phyloP scores from a whole-genome alignment of 176 grass and related monocot genomes.

The Carex kokanica region DNA sequence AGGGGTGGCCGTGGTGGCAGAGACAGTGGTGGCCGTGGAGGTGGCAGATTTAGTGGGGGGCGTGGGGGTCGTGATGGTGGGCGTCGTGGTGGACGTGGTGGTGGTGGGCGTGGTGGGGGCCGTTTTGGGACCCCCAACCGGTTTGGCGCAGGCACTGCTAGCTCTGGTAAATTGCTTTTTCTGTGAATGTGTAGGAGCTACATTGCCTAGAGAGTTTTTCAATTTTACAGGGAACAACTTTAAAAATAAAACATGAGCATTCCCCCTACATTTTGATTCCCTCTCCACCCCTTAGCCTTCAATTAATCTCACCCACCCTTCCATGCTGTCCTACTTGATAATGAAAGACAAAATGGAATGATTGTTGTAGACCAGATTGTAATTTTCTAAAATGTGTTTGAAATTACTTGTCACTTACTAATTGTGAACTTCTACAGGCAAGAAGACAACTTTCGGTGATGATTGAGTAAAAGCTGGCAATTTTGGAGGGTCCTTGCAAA shows the following conservation, averaged over 20 bases:
- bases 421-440: conserved; percentile 39
- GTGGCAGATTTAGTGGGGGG: conserved; percentile 27
- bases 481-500: not conserved
- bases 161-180: conserved; percentile 38
- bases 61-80: conserved; percentile 28
- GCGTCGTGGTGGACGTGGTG: not conserved
- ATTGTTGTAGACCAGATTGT: not conserved
- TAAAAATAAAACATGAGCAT: not conserved
- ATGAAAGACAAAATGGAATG: not conserved
- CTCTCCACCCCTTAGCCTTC: not conserved
- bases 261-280: not conserved
- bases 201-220: not conserved
- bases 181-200: not conserved
- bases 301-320: not conserved
- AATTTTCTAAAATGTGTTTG: not conserved
- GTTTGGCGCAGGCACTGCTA: conserved; percentile 44
- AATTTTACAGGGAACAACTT: not conserved
- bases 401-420: not conserved
- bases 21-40: not conserved
- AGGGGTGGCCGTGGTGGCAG: conserved; percentile 37
- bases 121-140: conserved; percentile 33
- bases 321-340: not conserved
- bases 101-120: conserved; percentile 35
- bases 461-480: conserved; percentile 15
- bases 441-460: conserved; percentile 64